These are phyloP conservation scores for Conoideocrella luteorostrata DNA, from an alignment of 2,329 filamentous ascomycete species.

Conservation along the genomic window DNA sequence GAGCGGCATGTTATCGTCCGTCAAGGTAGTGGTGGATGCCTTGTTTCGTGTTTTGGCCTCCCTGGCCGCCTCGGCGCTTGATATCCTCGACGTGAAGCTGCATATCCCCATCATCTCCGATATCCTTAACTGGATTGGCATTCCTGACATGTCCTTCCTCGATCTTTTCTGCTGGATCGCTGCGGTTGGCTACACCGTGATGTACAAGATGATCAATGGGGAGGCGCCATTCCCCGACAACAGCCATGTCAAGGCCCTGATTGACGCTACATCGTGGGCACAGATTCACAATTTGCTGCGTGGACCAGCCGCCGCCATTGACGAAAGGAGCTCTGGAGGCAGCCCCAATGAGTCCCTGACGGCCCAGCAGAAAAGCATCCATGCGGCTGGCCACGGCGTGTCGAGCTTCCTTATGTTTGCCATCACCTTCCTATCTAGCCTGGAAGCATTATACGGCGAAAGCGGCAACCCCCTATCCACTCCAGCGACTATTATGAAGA, in stretches of 20 bases:
- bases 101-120: constrained; percentile 4
- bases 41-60: not conserved
- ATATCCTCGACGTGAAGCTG: not conserved
- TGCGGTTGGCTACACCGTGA: not conserved
- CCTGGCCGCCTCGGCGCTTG: not conserved
- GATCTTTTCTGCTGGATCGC: constrained; percentile 2
- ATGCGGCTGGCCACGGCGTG: not conserved
- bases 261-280: not conserved
- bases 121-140: constrained; percentile 1
- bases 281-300: not conserved
- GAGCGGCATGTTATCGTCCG: not conserved
- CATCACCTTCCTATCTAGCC: too few species aligned
- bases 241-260: not conserved
- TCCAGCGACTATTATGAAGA: too few species aligned
- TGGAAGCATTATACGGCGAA: too few species aligned
- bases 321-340: not conserved
- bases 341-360: not conserved
- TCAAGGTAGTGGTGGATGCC: not conserved
- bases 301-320: not conserved
- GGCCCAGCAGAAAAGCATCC: not conserved
- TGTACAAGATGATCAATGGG: constrained; percentile 10
- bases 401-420: constrained; percentile 21
- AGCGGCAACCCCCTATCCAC: too few species aligned
- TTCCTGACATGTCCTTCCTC: constrained; percentile 1
- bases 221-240: not conserved